Percentiles rank a stretch among this genome's conserved stretches.
Conservation (phyloP, 306 rosid genomes). For the Sphenostylis stenocarpa region DNA sequence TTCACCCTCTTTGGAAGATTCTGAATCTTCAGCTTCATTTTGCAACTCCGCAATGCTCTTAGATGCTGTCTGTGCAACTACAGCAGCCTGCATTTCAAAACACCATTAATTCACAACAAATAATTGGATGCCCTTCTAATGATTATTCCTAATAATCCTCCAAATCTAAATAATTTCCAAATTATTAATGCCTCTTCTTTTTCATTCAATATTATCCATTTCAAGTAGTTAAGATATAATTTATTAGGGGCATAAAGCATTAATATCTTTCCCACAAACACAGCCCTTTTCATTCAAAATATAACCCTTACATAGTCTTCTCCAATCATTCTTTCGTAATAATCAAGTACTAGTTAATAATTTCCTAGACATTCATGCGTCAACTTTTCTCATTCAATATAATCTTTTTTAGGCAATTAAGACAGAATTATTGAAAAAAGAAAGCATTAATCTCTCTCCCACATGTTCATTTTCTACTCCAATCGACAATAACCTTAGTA, state of each 20-base stretch:
- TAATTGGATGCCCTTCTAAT: not conserved
- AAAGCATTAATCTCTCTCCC: conserved; percentile 1
- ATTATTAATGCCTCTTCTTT: not conserved
- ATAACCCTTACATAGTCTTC: not conserved
- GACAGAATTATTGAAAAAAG: not conserved
- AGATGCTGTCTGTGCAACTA: conserved; percentile 82
- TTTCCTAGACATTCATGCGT: not conserved
- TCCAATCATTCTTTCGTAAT: not conserved
- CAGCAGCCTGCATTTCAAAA: conserved; percentile 74
- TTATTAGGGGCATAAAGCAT: not conserved
- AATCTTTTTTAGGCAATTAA: not conserved
- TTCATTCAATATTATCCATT: not conserved
- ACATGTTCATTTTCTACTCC: not conserved
- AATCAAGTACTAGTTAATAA: not conserved
- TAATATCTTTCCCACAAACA: not conserved
- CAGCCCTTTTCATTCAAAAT: not conserved
- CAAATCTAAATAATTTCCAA: not conserved
- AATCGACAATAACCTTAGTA: not conserved
- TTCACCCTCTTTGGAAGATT: conserved; percentile 57
- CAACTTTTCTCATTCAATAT: not conserved
- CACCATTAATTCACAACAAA: conserved; percentile 20
- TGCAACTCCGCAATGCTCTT: conserved; percentile 76
- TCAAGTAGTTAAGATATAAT: not conserved
- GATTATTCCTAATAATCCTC: not conserved
- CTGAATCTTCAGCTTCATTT: conserved; percentile 49